Evolutionary conservation across 139 green algal species (phyloP), one percentile per base, ranked within the genome.

Genomic region (Haematococcus sp.): DNA sequence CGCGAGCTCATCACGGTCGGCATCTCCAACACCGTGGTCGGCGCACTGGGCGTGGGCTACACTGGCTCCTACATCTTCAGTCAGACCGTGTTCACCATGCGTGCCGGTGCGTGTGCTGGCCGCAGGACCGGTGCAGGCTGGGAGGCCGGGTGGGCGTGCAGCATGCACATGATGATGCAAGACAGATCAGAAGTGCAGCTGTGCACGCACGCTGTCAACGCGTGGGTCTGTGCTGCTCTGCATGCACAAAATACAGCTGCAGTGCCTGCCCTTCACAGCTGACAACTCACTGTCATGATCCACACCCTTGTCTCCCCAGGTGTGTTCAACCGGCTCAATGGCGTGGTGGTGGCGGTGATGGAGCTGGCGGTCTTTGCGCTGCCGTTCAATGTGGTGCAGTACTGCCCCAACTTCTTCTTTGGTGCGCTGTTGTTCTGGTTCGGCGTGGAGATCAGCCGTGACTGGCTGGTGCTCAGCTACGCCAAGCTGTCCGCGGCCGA

Each of bases 1-100:
- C 30, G 43, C n/a, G 91, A 93, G 78, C 81, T 94, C 22, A 71
- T 84, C 19, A 93, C 87, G 7, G 79, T 85, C 0, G 88, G 87
- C 4, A 22, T 91, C 19, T 84, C 75, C 63, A 96, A 96, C 73
- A 67, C 91, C 27, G 68, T 91, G 13, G 83, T 81, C 2, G 88
- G 79, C 0, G n/a, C 84, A 1, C 49, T 74, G 17, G 91, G 91
- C 3, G 82, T 79, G 2, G 91, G 91, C 34, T 93, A 88, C 82
- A 95, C 90, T 0, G 91, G 83, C 34, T 85, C 64, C 73, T 95
- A 94, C 83, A 95, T 95, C 76, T 94, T 95, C 76, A 80, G 65
- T 7, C 86, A 91, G 66, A 89, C 86, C 2, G 76, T 87, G 31
- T 91, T 89, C 77, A 86, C 76, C 15, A 83, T 89, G 81, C 55